phyloP scores from a whole-genome alignment of 2,329 filamentous ascomycete species.

The Penicillium vulpinum region DNA sequence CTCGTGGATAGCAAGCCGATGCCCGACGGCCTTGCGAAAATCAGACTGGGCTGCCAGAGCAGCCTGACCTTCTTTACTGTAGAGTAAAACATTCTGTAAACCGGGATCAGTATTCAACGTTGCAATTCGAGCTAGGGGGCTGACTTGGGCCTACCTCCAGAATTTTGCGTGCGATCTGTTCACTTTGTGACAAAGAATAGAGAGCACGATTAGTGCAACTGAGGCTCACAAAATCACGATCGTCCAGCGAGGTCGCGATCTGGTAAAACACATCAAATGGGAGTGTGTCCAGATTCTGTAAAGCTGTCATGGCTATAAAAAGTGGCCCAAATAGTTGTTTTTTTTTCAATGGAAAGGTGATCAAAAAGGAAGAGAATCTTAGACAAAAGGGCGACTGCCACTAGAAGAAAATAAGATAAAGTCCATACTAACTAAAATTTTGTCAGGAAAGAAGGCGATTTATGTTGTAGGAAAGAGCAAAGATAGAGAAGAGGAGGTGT shows the following conservation, averaged over 20 bases:
- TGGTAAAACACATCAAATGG: slow-evolving; percentile 67
- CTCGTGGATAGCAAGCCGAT: slow-evolving; percentile 60
- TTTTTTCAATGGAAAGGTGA: not conserved
- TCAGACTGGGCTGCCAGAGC: slow-evolving; percentile 39
- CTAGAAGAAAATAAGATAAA: not conserved
- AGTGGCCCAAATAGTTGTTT: not conserved
- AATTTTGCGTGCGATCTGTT: slow-evolving; percentile 58
- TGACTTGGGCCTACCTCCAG: slow-evolving; percentile 52
- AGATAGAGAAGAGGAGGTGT: not conserved
- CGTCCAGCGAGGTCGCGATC: slow-evolving; percentile 55
- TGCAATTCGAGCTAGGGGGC: not conserved
- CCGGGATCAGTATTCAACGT: slow-evolving; percentile 10
- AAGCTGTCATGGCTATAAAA: slow-evolving; percentile 7
- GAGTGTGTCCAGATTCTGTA: slow-evolving; percentile 45
- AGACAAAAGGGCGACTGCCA: not conserved
- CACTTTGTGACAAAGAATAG: slow-evolving; percentile 53
- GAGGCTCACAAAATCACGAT: slow-evolving; percentile 61
- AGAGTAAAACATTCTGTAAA: slow-evolving; percentile 42
- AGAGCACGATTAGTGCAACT: slow-evolving; percentile 56
- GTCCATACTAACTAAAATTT: not conserved
- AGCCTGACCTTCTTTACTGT: slow-evolving; percentile 48
- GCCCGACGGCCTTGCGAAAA: slow-evolving; percentile 58
- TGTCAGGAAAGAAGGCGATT: not conserved
- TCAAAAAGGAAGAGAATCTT: not conserved
- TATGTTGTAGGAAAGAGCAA: not conserved